Conservation (phyloP, 176 grass and related monocot species). For the Zea mays region Zm-B73-REFERENCE-NAM-5.0 NC_050103.1:3975501-3976000, state of each 20-base stretch:
- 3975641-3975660: background rate
- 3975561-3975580: background rate
- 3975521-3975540: background rate
- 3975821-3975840: background rate
- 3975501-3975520: background rate
- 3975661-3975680: background rate
- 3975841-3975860: background rate
- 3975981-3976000: background rate
- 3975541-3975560: background rate
- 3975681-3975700: background rate
- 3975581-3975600: background rate
- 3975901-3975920: background rate
- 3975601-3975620: background rate
- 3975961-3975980: background rate
- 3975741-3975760: background rate
- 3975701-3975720: background rate
- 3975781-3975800: background rate
- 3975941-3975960: background rate
- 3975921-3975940: background rate
- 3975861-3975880: background rate
- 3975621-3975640: background rate
- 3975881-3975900: background rate
- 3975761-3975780: background rate
- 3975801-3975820: background rate
- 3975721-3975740: background rate